These are phyloP conservation scores for Talaromyces sp. DNA, from an alignment of 2,329 filamentous ascomycete genomes.

Conservation along the genomic window DNA sequence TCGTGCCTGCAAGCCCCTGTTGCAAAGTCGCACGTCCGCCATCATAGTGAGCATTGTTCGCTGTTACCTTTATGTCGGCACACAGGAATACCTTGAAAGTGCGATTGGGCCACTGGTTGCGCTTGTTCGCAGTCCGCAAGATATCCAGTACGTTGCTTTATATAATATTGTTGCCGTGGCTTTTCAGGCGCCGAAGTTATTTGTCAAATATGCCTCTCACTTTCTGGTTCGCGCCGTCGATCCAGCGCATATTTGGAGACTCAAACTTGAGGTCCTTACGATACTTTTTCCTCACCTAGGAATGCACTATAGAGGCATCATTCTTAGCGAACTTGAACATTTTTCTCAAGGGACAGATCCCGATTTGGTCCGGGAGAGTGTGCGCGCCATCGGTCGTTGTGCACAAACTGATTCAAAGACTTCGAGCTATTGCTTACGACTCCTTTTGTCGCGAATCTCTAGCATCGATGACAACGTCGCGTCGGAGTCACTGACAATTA, in stretches of 20 bases:
- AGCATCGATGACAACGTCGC: conserved; percentile 82
- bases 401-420: conserved; percentile 70
- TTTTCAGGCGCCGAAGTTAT: conserved; percentile 67
- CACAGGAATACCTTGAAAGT: conserved; percentile 65
- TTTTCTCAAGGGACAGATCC: conserved; percentile 74
- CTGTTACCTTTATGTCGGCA: conserved; percentile 80
- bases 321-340: conserved; percentile 89
- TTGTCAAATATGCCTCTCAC: conserved; percentile 81
- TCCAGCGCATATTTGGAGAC: conserved; percentile 72
- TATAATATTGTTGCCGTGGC: conserved; percentile 96
- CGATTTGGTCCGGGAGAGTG: conserved; percentile 77
- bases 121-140: conserved; percentile 74
- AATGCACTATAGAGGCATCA: conserved; percentile 71
- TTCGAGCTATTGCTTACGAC: conserved; percentile 70
- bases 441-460: conserved; percentile 81
- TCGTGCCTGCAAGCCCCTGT: conserved; percentile 71
- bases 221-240: conserved; percentile 83
- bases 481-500: conserved; percentile 88
- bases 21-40: conserved; percentile 88
- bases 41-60: conserved; percentile 84
- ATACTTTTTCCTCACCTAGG: conserved; percentile 83
- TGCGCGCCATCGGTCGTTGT: conserved; percentile 88
- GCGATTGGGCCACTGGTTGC: conserved; percentile 82
- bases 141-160: conserved; percentile 83
- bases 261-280: conserved; percentile 88